Evolutionary conservation across 2,329 filamentous ascomycete species (phyloP), one percentile per base, ranked within the genome.

Genomic region (Drechslerella dactyloides): DNA sequence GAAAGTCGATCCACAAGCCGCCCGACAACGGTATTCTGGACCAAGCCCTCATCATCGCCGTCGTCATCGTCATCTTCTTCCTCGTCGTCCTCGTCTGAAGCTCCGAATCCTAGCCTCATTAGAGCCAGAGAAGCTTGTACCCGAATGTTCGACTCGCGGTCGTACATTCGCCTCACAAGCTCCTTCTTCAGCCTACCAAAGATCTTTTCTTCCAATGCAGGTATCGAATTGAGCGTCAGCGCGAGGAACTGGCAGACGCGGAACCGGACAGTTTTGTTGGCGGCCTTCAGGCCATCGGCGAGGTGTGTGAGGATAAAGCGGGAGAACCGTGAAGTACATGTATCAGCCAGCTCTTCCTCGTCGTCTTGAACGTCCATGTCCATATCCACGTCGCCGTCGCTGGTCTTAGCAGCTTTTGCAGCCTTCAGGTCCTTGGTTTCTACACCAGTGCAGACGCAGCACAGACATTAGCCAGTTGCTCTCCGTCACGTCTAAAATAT

Each of bases 241-340:
- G 92, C 90, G 59, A 96, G 87, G 58, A 96, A 86, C 78, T 99
- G 94, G 0, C 93, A 96, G 2, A 92, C 87, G 68, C 94, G 85
- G 80, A 91, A 99, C 68, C 94, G 87, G 52, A 97, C 89, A 69
- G 89, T 89, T 80, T 97, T 97, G 80, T 99, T 94, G 80, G 96
- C 97, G 48, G 90, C 87, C 8, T 85, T 85, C 70, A 96, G 83
- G n/a, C 96, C 82, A 3, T 90, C 89, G 1, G 96, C 82, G 19
- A 94, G 81, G 5, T 87, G 84, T 59, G 87, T 86, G 77, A 97
- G 85, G 37, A 97, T 84, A 30, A 87, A 84, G 1, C 87, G 87
- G 0, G 87, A 90, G 23, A 97, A 85, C 55, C 93, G 87, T 23
- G 88, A 90, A 74, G 87, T 94, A 0, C 93, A 92, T 0, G 92